phyloP scores from a whole-genome alignment of 1,284 basidiomycete species.

The Fomitopsis palustris region DNA sequence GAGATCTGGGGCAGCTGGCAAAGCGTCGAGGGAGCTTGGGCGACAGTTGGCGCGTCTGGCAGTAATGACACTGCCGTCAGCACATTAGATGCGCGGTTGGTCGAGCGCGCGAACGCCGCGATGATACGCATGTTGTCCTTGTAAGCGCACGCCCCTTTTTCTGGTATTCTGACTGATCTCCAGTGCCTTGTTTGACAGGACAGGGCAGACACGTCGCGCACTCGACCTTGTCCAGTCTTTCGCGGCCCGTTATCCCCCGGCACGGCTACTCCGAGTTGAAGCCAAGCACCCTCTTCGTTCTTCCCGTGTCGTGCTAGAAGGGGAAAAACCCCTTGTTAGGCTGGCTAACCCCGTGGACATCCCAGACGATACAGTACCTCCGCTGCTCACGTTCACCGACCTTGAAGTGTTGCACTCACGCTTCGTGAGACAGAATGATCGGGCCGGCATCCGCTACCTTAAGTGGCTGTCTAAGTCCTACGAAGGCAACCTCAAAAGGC shows the following conservation, averaged over 20 bases:
- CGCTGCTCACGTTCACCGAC: slow-evolving; percentile 61
- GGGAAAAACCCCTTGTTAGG: slow-evolving; percentile 59
- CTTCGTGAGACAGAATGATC: slow-evolving; percentile 42
- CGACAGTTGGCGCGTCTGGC: slow-evolving; percentile 11
- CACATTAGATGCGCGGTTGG: slow-evolving; percentile 40
- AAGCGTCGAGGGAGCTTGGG: slow-evolving; percentile 35
- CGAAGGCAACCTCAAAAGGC: slow-evolving; percentile 54
- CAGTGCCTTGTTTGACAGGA: slow-evolving; percentile 32
- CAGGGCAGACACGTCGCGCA: slow-evolving; percentile 47
- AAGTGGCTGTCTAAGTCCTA: slow-evolving; percentile 69
- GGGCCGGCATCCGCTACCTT: slow-evolving; percentile 49
- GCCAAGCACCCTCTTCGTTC: slow-evolving; percentile 46
- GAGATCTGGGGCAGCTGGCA: slow-evolving; percentile 61
- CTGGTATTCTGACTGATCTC: background rate
- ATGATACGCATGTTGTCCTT: slow-evolving; percentile 59
- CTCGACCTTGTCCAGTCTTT: slow-evolving; percentile 52
- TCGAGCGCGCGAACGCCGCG: slow-evolving; percentile 64
- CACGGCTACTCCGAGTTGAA: slow-evolving; percentile 33
- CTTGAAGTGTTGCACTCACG: slow-evolving; percentile 65
- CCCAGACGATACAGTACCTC: slow-evolving; percentile 67
- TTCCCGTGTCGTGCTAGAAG: slow-evolving; percentile 50
- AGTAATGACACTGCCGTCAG: slow-evolving; percentile 15
- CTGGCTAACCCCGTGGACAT: slow-evolving; percentile 49
- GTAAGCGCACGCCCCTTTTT: slow-evolving; percentile 39
- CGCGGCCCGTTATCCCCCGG: slow-evolving; percentile 55